Base-by-base conservation (phyloP, 2,329 filamentous ascomycete genomes). In the Fusarium hostae region DNA sequence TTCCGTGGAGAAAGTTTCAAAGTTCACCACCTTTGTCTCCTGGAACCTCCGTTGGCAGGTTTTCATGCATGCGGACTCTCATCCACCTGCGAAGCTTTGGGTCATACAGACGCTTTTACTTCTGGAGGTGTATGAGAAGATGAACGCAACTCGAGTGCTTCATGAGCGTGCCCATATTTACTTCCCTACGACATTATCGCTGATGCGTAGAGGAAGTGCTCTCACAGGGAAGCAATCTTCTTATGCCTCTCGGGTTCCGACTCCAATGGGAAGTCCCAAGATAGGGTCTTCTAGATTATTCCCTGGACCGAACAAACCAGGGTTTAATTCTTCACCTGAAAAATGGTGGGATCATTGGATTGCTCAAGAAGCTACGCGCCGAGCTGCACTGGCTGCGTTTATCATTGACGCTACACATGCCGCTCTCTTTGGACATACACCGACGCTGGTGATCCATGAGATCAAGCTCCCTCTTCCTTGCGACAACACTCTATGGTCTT, bases 331-430 rank as follows among this genome's bases (percentile, higher is more conserved):
- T 13, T 68, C 73, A 0, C 77, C 75, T 9, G 77, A 78, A 18
- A 76, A 71, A 24, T 78, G 76, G 76, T 78, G 76, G 76, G 75
- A 78, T 54, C 75, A 78, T 39, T 78, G 76, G 76, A 77, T 78
- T 43, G 76, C 74, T 4, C 76, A 77, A 51, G 76, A 78, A 66
- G 76, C 76, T 6, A 78, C 76, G 4, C 75, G 76, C 3, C 65
- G 76, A 13, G 76, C 76, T 22, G 76, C 76, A 5, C 66, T 78
- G 52, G 72, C 62, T 16, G 76, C 76, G 7, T 78, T 78, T 34
- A 76, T 78, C 35, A 70, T 78, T 18, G 76, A 78, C 44, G 75
- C 76, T 9, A 77, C 73, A 3, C 76, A 78, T 30, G 75, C 76
- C 15, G 76, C 76, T 34, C 58, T 78, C 10, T 78, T 78, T 39